These are phyloP conservation scores for Aspergillus hancockii DNA, from an alignment of 495 filamentous ascomycete species.

Conservation along the genomic window DNA sequence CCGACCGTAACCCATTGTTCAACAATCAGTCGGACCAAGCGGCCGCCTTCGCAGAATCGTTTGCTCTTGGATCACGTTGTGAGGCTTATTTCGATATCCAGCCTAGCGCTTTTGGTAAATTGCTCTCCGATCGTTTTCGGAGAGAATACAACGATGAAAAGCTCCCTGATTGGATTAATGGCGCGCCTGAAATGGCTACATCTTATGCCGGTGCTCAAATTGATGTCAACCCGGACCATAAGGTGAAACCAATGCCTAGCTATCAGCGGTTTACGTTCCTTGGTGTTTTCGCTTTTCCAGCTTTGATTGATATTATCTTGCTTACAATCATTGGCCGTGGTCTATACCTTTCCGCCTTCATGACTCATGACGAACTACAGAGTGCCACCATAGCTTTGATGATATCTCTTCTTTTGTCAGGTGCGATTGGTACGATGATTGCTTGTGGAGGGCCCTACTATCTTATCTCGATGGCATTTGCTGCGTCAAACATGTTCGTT, in stretches of 20 bases:
- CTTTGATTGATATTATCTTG: constrained; percentile 59
- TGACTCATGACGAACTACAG: constrained; percentile 49
- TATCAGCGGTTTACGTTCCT: constrained; percentile 59
- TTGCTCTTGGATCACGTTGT: constrained; percentile 61
- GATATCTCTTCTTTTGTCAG: constrained; percentile 56
- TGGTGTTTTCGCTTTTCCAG: constrained; percentile 61
- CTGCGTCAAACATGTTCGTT: constrained; percentile 62
- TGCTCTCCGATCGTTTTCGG: constrained; percentile 55
- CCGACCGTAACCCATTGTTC: constrained; percentile 59
- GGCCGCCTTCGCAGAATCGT: constrained; percentile 60
- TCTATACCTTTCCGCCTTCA: constrained; percentile 57
- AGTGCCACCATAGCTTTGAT: constrained; percentile 59
- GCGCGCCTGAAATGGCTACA: constrained; percentile 51
- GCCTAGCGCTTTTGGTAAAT: constrained; percentile 54
- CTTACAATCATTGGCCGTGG: constrained; percentile 59
- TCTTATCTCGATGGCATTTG: constrained; percentile 59
- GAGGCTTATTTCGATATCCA: constrained; percentile 60
- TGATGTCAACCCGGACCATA: constrained; percentile 54
- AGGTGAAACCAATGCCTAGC: constrained; percentile 42
- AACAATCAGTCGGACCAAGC: constrained; percentile 59
- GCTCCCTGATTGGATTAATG: constrained; percentile 54
- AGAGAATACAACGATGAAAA: constrained; percentile 49
- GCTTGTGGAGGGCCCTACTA: constrained; percentile 61
- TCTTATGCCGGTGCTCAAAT: constrained; percentile 56
- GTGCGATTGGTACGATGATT: constrained; percentile 62